phyloP scores from a whole-genome alignment of 2,329 filamentous ascomycete genomes.

The Venturia nashicola region DNA sequence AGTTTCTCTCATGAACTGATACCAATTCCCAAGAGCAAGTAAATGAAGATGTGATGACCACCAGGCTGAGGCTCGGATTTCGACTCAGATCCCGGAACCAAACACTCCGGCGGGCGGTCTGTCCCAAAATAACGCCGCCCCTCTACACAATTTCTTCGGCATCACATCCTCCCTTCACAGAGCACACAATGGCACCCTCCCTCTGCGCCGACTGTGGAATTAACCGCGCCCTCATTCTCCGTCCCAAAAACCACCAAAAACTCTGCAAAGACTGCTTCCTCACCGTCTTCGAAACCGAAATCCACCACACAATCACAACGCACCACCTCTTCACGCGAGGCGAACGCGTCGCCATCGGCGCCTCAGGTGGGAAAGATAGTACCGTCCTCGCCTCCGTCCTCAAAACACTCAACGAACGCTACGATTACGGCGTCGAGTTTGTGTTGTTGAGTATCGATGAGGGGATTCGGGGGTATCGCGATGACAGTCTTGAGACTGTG shows the following conservation, averaged over 20 bases:
- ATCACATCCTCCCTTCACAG: background rate
- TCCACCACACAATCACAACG: slow-evolving; percentile 80
- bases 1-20: no score
- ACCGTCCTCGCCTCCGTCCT: slow-evolving; percentile 90
- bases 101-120: no score
- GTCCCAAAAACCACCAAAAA: slow-evolving; percentile 90
- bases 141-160: background rate
- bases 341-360: slow-evolving; percentile 85
- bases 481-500: slow-evolving; percentile 91
- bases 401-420: slow-evolving; percentile 84
- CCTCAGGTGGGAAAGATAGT: slow-evolving; percentile 93
- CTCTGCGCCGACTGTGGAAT: slow-evolving; percentile 65
- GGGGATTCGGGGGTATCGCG: slow-evolving; percentile 91
- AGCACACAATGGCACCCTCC: slow-evolving; percentile 56
- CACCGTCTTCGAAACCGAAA: slow-evolving; percentile 75
- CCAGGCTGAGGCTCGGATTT: background rate
- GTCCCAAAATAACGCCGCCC: background rate
- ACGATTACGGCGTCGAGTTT: slow-evolving; percentile 76
- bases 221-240: slow-evolving; percentile 74
- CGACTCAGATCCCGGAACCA: background rate
- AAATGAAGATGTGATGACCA: background rate
- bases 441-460: slow-evolving; percentile 89
- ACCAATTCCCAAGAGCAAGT: no score
- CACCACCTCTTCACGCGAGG: slow-evolving; percentile 72
- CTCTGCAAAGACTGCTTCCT: slow-evolving; percentile 88